Percentiles rank a stretch among this genome's conserved stretches.
Evolutionary conservation across 352 stramenopile species (phyloP).

Genomic region (Nothophytophthora sp.): DNA sequence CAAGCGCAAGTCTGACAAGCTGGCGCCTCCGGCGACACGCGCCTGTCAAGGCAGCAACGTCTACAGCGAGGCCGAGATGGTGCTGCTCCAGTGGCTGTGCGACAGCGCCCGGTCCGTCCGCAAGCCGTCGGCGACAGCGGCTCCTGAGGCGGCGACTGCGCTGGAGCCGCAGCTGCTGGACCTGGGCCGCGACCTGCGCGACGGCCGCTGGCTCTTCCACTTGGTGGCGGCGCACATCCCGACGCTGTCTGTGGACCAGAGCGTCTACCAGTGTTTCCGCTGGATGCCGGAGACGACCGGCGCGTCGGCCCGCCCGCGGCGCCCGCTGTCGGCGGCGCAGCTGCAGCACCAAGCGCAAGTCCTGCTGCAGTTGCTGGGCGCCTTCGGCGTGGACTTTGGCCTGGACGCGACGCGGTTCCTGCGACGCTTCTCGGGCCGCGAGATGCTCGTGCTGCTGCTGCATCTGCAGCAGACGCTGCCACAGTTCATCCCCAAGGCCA

Average conservation of each 20-base stretch:
- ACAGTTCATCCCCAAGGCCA: slow-evolving; percentile 92
- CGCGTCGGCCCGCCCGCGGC: slow-evolving; percentile 24
- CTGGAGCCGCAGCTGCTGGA: slow-evolving; percentile 51
- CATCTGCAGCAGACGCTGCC: slow-evolving; percentile 92
- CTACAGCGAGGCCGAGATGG: slow-evolving; percentile 90
- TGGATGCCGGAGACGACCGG: slow-evolving; percentile 22
- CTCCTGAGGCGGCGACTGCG: neutral
- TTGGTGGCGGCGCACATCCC: slow-evolving; percentile 89
- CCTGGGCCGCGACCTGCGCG: slow-evolving; percentile 57
- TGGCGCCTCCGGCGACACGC: slow-evolving; percentile 3
- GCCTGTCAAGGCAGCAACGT: slow-evolving; percentile 85
- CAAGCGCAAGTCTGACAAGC: slow-evolving; percentile 19
- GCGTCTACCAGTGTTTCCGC: slow-evolving; percentile 74
- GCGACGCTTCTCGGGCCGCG: slow-evolving; percentile 52
- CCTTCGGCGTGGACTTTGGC: slow-evolving; percentile 84
- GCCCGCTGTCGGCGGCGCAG: slow-evolving; percentile 23
- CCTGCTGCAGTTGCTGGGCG: slow-evolving; percentile 59
- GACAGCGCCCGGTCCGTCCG: slow-evolving; percentile 51
- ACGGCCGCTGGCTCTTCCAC: slow-evolving; percentile 85
- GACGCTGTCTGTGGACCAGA: slow-evolving; percentile 61
- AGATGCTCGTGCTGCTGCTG: slow-evolving; percentile 86
- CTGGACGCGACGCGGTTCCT: slow-evolving; percentile 57
- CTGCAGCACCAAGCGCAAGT: slow-evolving; percentile 56
- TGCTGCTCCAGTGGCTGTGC: slow-evolving; percentile 91
- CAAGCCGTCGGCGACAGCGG: neutral